These are phyloP conservation scores for Colletotrichum sp. DNA, from an alignment of 2,329 filamentous ascomycete species.

Conservation along the genomic window DNA sequence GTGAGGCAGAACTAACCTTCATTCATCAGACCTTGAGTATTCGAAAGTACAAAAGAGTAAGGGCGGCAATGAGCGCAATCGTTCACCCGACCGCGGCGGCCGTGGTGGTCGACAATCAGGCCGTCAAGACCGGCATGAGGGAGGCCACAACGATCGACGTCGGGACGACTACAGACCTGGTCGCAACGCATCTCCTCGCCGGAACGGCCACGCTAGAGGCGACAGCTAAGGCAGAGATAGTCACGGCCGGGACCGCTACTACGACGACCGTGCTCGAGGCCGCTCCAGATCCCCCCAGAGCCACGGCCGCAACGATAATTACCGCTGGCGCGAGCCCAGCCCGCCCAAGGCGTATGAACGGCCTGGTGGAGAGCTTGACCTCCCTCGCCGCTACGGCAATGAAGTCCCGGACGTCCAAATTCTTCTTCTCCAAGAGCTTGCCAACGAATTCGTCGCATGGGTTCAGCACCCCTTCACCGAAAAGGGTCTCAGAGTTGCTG, in stretches of 20 bases:
- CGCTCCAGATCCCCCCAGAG: slow-evolving; percentile 73
- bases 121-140: slow-evolving; percentile 54
- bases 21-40: slow-evolving; percentile 81
- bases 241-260: slow-evolving; percentile 51
- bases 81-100: slow-evolving; percentile 64
- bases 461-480: slow-evolving; percentile 78
- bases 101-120: slow-evolving; percentile 44
- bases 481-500: slow-evolving; percentile 75
- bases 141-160: slow-evolving; percentile 39
- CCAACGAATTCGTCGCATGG: slow-evolving; percentile 81
- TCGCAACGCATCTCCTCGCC: slow-evolving; percentile 63
- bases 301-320: slow-evolving; percentile 53
- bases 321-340: slow-evolving; percentile 74
- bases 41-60: slow-evolving; percentile 87
- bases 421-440: slow-evolving; percentile 78
- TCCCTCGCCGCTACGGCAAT: slow-evolving; percentile 74
- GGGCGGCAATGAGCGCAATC: slow-evolving; percentile 58
- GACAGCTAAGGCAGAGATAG: slow-evolving; percentile 67
- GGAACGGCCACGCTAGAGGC: slow-evolving; percentile 40
- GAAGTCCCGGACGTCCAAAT: slow-evolving; percentile 92
- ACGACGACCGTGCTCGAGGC: slow-evolving; percentile 53
- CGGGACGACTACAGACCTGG: slow-evolving; percentile 71
- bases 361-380: slow-evolving; percentile 67
- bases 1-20: background rate
- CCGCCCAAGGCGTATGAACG: slow-evolving; percentile 50